phyloP scores from a whole-genome alignment of 352 stramenopile genomes.

The Thalassiosira ordinaria region DNA sequence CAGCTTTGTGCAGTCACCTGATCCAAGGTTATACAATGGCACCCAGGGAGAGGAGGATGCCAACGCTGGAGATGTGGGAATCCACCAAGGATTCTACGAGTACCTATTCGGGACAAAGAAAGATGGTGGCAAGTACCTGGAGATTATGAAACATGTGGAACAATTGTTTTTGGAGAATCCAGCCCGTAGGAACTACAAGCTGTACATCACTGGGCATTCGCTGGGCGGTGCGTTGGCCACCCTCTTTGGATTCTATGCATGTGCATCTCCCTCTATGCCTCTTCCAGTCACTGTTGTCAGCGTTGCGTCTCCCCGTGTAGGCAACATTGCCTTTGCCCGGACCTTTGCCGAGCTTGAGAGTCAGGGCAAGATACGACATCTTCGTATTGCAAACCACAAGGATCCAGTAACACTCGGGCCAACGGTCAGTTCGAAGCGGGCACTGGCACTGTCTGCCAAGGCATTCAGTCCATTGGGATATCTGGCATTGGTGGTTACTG shows the following conservation, averaged over 20 bases:
- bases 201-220: conserved; percentile 92
- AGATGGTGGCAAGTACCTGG: conserved; percentile 41
- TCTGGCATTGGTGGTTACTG: conserved; percentile 56
- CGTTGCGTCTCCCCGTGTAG: conserved; percentile 67
- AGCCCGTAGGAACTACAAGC: conserved; percentile 49
- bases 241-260: conserved; percentile 79
- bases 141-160: conserved; percentile 59
- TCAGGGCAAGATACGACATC: conserved; percentile 61
- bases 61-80: conserved; percentile 35
- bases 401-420: conserved; percentile 80
- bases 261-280: conserved; percentile 21
- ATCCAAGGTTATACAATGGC: conserved; percentile 21
- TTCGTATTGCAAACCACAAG: conserved; percentile 74
- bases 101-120: conserved; percentile 67
- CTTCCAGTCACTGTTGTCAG: conserved; percentile 63
- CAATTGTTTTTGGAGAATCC: conserved; percentile 51
- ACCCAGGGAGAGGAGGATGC: background rate
- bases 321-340: conserved; percentile 67
- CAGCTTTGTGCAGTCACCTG: conserved; percentile 45
- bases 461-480: conserved; percentile 58
- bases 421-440: conserved; percentile 55
- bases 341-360: conserved; percentile 73
- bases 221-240: conserved; percentile 91
- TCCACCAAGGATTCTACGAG: conserved; percentile 81
- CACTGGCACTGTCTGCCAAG: conserved; percentile 48